These are phyloP conservation scores for Talaromyces sp. DNA, from an alignment of 2,329 filamentous ascomycete genomes.

Conservation along the genomic window DNA sequence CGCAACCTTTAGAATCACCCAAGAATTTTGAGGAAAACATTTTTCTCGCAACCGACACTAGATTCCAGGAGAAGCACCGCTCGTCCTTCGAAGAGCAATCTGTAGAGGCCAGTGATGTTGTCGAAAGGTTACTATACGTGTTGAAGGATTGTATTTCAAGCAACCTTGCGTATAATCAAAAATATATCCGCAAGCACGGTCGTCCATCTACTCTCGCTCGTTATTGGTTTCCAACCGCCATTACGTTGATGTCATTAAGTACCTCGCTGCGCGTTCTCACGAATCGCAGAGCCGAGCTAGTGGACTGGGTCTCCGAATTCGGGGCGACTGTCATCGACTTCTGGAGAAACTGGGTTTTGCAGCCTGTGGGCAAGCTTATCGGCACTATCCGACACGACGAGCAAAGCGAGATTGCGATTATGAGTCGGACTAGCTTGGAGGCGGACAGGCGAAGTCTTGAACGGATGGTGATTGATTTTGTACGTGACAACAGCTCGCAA, in stretches of 20 bases:
- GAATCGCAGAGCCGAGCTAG: slow-evolving; percentile 71
- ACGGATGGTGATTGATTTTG: slow-evolving; percentile 97
- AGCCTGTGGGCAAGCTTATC: slow-evolving; percentile 78
- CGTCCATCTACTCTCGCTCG: slow-evolving; percentile 72
- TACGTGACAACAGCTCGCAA: slow-evolving; percentile 69
- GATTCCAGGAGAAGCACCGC: slow-evolving; percentile 8
- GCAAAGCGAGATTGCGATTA: slow-evolving; percentile 89
- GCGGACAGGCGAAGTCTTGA: slow-evolving; percentile 90
- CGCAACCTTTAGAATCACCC: not conserved
- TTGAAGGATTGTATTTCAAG: slow-evolving; percentile 67
- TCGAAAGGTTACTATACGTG: slow-evolving; percentile 52
- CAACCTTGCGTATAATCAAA: slow-evolving; percentile 63
- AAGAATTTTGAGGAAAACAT: slow-evolving; percentile 17
- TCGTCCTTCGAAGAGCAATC: not conserved
- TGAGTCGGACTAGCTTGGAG: slow-evolving; percentile 88
- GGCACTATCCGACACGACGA: slow-evolving; percentile 91
- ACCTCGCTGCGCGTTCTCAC: slow-evolving; percentile 79
- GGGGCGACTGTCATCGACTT: slow-evolving; percentile 82
- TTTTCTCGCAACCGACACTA: slow-evolving; percentile 7
- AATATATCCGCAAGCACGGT: slow-evolving; percentile 65
- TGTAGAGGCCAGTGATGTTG: slow-evolving; percentile 22
- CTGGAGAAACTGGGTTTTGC: slow-evolving; percentile 93
- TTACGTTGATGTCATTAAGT: slow-evolving; percentile 75
- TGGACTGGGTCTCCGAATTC: slow-evolving; percentile 75
- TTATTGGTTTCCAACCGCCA: slow-evolving; percentile 80